Evolutionary conservation across 164 flowering plant species (phyloP).

Genomic region (Vitis rotundifolia): DNA sequence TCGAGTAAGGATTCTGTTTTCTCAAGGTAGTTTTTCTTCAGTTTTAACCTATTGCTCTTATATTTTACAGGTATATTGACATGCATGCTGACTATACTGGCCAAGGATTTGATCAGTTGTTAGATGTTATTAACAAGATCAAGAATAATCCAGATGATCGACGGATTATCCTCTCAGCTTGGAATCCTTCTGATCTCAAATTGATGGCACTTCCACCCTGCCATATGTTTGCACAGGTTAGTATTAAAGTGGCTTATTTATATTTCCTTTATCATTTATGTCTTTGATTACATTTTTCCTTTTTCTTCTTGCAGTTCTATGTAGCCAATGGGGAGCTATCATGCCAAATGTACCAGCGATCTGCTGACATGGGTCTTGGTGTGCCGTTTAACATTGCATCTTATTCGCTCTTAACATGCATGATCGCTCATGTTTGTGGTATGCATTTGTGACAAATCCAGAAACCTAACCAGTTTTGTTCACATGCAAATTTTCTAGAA

Average conservation of each 20-base stretch:
- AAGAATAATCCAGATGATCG: slow-evolving; percentile 83
- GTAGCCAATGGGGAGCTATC: slow-evolving; percentile 88
- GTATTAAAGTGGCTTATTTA: not conserved
- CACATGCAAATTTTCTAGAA: not conserved
- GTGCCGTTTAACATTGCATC: slow-evolving; percentile 98
- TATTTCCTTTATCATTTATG: not conserved
- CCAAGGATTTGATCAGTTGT: slow-evolving; percentile 90
- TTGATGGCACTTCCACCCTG: slow-evolving; percentile 97
- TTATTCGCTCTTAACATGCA: slow-evolving; percentile 82
- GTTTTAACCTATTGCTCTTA: not conserved
- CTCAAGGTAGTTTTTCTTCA: not conserved
- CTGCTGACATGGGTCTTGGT: slow-evolving; percentile 97
- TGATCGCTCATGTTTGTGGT: slow-evolving; percentile 99
- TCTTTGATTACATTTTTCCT: not conserved
- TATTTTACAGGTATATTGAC: slow-evolving; percentile 62
- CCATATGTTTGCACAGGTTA: slow-evolving; percentile 96
- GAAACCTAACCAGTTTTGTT: not conserved
- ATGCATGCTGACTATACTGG: slow-evolving; percentile 97
- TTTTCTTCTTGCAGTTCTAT: slow-evolving; percentile 66
- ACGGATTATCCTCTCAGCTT: slow-evolving; percentile 84
- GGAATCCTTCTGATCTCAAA: slow-evolving; percentile 94
- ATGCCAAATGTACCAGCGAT: slow-evolving; percentile 96
- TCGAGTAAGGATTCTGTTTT: not conserved
- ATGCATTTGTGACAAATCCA: slow-evolving; percentile 21
- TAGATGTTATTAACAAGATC: slow-evolving; percentile 84